Percentiles rank a stretch among this genome's conserved stretches.
phyloP scores from a whole-genome alignment of 805 yeast species.

The Candida khao-thaluensis region DNA sequence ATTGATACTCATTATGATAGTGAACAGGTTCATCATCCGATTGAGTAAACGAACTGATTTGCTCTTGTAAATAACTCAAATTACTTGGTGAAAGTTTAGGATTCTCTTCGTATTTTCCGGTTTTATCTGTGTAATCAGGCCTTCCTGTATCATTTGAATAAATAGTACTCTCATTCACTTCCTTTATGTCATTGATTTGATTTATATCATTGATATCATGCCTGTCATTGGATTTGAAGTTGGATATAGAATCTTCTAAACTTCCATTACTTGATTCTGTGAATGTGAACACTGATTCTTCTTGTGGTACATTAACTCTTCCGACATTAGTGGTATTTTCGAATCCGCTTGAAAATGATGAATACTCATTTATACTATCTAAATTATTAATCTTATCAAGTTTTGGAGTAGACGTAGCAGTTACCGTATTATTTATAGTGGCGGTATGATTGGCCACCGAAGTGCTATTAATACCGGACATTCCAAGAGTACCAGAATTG shows the following conservation, averaged over 20 bases:
- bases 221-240: background rate
- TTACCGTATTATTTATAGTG: slow-evolving; percentile 15
- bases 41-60: slow-evolving; percentile 3
- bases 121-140: too few species aligned
- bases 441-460: background rate
- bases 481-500: background rate
- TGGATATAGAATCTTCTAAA: slow-evolving; percentile 4
- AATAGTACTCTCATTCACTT: background rate
- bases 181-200: slow-evolving; percentile 1
- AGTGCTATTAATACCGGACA: background rate
- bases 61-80: slow-evolving; percentile 3
- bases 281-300: slow-evolving; percentile 1
- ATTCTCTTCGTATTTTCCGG: background rate
- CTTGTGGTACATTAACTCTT: background rate
- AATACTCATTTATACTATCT: slow-evolving; percentile 20
- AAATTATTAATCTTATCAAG: slow-evolving; percentile 19
- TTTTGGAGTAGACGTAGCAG: slow-evolving; percentile 43
- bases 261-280: slow-evolving; percentile 5
- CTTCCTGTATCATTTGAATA: background rate
- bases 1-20: slow-evolving; percentile 1
- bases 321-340: slow-evolving; percentile 12
- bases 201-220: background rate
- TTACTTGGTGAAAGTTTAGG: slow-evolving; percentile 2
- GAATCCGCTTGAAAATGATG: slow-evolving; percentile 34
- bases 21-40: slow-evolving; percentile 1